Percentiles rank a stretch among this genome's conserved stretches.
phyloP scores from a whole-genome alignment of 805 yeast species.

The Candida gorgasii region DNA sequence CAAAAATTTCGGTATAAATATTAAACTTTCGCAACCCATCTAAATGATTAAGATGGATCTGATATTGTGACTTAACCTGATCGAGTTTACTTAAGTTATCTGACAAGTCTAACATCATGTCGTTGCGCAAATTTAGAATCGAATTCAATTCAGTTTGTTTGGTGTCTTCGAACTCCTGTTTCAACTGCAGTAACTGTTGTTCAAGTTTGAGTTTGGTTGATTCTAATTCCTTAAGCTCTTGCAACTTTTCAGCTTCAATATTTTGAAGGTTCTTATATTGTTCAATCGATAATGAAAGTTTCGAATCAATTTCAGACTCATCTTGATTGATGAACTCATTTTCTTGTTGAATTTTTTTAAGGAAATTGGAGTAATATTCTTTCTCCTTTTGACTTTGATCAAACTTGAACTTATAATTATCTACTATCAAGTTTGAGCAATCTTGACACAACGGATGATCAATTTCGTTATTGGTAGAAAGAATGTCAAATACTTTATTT shows the following conservation, averaged over 20 bases:
- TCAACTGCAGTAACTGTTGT: slow-evolving; percentile 46
- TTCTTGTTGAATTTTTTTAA: slow-evolving; percentile 59
- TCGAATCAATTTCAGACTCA: slow-evolving; percentile 25
- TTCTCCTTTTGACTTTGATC: slow-evolving; percentile 76
- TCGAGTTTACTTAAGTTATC: slow-evolving; percentile 57
- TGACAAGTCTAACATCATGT: slow-evolving; percentile 52
- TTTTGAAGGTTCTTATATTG: slow-evolving; percentile 48
- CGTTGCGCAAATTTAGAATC: slow-evolving; percentile 52
- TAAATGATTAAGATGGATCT: slow-evolving; percentile 60
- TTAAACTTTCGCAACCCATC: slow-evolving; percentile 74
- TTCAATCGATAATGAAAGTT: slow-evolving; percentile 45
- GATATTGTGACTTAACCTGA: slow-evolving; percentile 62
- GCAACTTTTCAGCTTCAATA: slow-evolving; percentile 34
- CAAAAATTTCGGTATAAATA: slow-evolving; percentile 79
- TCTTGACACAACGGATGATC: slow-evolving; percentile 87
- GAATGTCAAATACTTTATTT: slow-evolving; percentile 65
- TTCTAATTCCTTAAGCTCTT: slow-evolving; percentile 41
- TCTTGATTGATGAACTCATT: slow-evolving; percentile 14
- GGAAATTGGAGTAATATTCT: slow-evolving; percentile 71
- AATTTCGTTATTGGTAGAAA: slow-evolving; percentile 69
- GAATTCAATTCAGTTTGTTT: slow-evolving; percentile 47
- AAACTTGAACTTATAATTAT: slow-evolving; percentile 65
- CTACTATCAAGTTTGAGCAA: slow-evolving; percentile 69
- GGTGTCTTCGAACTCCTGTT: slow-evolving; percentile 33
- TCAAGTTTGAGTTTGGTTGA: slow-evolving; percentile 46